Percentiles rank a stretch among this genome's conserved stretches.
Evolutionary conservation across 345 rosid species (phyloP).

Genomic region (Euclidium syriacum): DNA sequence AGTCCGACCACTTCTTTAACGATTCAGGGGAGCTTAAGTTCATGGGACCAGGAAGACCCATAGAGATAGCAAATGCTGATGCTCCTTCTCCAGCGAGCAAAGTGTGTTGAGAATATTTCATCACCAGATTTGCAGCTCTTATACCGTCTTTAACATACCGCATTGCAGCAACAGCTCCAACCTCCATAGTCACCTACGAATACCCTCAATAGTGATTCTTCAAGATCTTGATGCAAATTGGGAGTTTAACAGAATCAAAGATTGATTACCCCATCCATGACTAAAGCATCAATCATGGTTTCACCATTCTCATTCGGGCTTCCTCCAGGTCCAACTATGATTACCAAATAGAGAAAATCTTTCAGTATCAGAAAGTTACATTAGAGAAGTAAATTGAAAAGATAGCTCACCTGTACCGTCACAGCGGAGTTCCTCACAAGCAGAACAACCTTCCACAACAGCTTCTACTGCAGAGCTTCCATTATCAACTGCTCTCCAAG

Average conservation of each 20-base stretch:
- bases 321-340: conserved; percentile 93
- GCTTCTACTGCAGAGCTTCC: conserved; percentile 76
- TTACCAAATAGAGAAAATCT: neutral
- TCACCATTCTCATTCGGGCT: conserved; percentile 97
- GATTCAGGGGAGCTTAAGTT: conserved; percentile 84
- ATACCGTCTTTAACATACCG: conserved; percentile 91
- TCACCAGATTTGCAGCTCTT: conserved; percentile 77
- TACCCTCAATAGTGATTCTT: conserved; percentile 36
- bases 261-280: conserved; percentile 81
- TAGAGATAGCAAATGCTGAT: conserved; percentile 78
- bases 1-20: conserved; percentile 62
- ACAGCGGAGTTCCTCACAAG: conserved; percentile 82
- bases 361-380: neutral
- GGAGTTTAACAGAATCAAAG: neutral
- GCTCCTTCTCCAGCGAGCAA: conserved; percentile 83
- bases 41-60: conserved; percentile 90
- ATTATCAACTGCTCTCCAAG: conserved; percentile 62
- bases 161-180: conserved; percentile 99
- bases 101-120: conserved; percentile 75
- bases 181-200: conserved; percentile 91
- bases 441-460: conserved; percentile 91
- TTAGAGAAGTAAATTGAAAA: neutral
- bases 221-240: neutral
- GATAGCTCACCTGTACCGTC: conserved; percentile 71
- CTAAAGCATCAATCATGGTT: conserved; percentile 84